Conservation (phyloP, 106 monocot species). For the Apostasia shenzhenica region DNA sequence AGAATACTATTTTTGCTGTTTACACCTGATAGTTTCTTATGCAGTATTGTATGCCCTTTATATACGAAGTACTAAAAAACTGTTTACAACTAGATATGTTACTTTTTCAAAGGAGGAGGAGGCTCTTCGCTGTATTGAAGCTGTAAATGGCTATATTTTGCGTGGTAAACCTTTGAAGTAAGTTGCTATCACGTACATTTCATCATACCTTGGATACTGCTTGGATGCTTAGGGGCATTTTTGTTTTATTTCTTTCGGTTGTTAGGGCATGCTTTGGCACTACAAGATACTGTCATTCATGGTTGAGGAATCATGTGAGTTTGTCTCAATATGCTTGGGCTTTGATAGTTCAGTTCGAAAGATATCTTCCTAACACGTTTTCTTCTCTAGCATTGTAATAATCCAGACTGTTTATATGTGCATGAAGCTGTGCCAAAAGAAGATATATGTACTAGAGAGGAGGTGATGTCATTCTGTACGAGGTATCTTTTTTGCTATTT, state of each 20-base stretch:
- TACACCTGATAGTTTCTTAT: too few relatives aligned
- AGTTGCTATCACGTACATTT: slow-evolving; percentile 5
- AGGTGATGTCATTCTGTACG: slow-evolving; percentile 20
- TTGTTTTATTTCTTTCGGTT: background rate
- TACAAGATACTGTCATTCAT: slow-evolving; percentile 34
- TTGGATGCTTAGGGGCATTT: background rate
- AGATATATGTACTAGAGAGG: slow-evolving; percentile 38
- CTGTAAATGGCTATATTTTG: slow-evolving; percentile 34
- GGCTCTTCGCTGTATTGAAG: slow-evolving; percentile 40
- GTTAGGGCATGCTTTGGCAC: slow-evolving; percentile 48
- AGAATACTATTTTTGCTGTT: too few relatives aligned
- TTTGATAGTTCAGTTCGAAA: background rate
- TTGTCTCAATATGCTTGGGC: background rate
- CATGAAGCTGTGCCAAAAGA: slow-evolving; percentile 24
- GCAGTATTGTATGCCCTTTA: too few relatives aligned
- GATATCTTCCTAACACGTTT: background rate
- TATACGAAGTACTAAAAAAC: too few relatives aligned
- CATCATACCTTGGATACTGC: background rate
- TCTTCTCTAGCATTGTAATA: slow-evolving; percentile 27
- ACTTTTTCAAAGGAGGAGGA: slow-evolving; percentile 45
- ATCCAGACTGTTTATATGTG: slow-evolving; percentile 30
- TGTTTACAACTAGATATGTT: slow-evolving; percentile 27
- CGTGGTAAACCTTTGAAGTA: slow-evolving; percentile 44
- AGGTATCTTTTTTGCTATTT: slow-evolving; percentile 15
- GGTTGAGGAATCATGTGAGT: slow-evolving; percentile 35